Evolutionary conservation across 2,329 filamentous ascomycete genomes (phyloP).

Genomic region (Delphinella strobiligena): DNA sequence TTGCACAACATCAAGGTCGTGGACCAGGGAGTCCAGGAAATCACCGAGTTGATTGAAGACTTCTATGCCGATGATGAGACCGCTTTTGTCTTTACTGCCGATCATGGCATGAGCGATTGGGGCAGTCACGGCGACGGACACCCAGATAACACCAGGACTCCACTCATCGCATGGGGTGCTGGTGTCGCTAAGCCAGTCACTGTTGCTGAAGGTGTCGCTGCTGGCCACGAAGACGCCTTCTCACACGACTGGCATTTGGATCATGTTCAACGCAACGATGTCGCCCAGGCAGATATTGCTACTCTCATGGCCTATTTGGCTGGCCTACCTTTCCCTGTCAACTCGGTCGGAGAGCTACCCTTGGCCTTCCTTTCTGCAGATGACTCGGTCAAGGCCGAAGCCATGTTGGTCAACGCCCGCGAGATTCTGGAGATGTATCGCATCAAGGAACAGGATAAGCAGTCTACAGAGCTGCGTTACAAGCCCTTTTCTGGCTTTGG

Average conservation of each 20-base stretch:
- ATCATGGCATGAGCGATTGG: conserved; percentile 98
- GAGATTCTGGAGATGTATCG: conserved; percentile 91
- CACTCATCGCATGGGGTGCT: conserved; percentile 85
- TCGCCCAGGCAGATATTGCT: conserved; percentile 86
- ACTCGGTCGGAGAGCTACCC: conserved; percentile 88
- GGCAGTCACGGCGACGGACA: conserved; percentile 98
- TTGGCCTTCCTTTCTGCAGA: conserved; percentile 66
- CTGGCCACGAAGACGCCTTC: conserved; percentile 77
- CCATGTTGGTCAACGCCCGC: conserved; percentile 70
- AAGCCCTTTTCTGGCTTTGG: conserved; percentile 62
- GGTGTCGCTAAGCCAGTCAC: conserved; percentile 66
- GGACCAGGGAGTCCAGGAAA: conserved; percentile 77
- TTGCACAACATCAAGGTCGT: conserved; percentile 89
- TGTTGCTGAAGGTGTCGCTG: conserved; percentile 45
- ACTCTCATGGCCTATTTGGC: conserved; percentile 89
- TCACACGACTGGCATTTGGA: conserved; percentile 82
- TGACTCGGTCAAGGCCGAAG: conserved; percentile 67
- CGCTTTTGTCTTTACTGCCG: conserved; percentile 91
- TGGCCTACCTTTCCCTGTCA: conserved; percentile 82
- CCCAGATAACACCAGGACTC: conserved; percentile 91
- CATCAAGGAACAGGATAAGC: conserved; percentile 83
- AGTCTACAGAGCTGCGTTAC: conserved; percentile 62
- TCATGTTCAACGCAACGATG: conserved; percentile 73
- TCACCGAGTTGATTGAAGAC: conserved; percentile 65
- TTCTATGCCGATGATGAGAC: conserved; percentile 79